Percentiles rank a stretch among this genome's conserved stretches.
These are phyloP conservation scores for Trametopsis cervina DNA, from an alignment of 768 basidiomycete species.

Conservation along the genomic window DNA sequence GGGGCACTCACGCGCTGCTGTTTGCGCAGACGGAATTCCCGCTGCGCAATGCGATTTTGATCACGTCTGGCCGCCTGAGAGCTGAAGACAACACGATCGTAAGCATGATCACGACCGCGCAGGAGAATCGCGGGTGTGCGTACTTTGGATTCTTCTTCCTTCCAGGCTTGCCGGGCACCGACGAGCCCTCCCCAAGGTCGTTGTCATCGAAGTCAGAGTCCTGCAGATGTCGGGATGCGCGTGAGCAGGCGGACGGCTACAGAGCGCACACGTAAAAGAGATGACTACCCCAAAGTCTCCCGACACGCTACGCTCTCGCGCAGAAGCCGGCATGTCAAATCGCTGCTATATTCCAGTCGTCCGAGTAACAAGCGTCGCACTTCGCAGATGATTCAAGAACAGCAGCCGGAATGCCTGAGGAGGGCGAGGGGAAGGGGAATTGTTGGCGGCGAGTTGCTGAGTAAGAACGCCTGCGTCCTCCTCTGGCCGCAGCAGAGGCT, in stretches of 20 bases:
- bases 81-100: slow-evolving; percentile 33
- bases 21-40: slow-evolving; percentile 88
- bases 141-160: slow-evolving; percentile 90
- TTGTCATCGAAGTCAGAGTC: slow-evolving; percentile 52
- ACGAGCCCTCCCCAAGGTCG: slow-evolving; percentile 14
- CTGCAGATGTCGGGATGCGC: slow-evolving; percentile 22
- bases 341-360: too few relatives aligned
- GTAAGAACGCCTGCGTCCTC: not conserved
- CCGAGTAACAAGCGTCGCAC: too few relatives aligned
- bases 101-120: slow-evolving; percentile 24
- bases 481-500: not conserved
- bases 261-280: slow-evolving; percentile 7
- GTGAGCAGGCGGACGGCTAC: not conserved
- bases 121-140: slow-evolving; percentile 21
- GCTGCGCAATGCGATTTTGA: slow-evolving; percentile 88
- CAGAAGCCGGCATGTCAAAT: slow-evolving; percentile 47
- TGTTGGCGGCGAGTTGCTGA: not conserved
- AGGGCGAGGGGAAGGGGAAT: too few relatives aligned
- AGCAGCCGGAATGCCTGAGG: too few relatives aligned
- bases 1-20: slow-evolving; percentile 63
- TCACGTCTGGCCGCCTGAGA: slow-evolving; percentile 85
- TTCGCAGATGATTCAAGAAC: too few relatives aligned
- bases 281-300: slow-evolving; percentile 46
- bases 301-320: slow-evolving; percentile 61
- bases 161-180: slow-evolving; percentile 48